Evolutionary conservation across 768 basidiomycete species (phyloP), one percentile per base, ranked within the genome.

Genomic region (Naganishia vishniacii): DNA sequence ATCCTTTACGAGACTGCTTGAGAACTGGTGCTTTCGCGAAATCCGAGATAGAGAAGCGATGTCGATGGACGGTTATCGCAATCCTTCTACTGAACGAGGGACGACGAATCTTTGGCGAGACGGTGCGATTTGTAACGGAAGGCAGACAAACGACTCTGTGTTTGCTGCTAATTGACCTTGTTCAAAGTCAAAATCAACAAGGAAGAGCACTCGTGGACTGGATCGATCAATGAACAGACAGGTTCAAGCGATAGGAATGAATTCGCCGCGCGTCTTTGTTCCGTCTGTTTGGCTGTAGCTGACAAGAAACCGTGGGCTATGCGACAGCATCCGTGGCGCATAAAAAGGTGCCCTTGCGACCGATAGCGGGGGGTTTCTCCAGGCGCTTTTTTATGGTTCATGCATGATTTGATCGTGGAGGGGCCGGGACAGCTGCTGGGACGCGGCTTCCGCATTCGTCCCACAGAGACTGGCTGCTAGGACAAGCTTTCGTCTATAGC

Each of bases 361-460:
- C 42, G 42, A 12, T 40, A 12, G 11, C 42, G 42, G 42, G 42
- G 42, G 42, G 42, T 44, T 44, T 44, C 13, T 20, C 6, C 5
- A 44, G 34, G 42, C 42, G 42, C 42, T 44, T 44, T 44, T 44
- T 44, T 44, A 12, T 56, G 53, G 31, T 37, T 37, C 34, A 37
- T 37, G n/a, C n/a, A n/a, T n/a, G n/a, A n/a, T n/a, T n/a, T n/a
- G n/a, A n/a, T n/a, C n/a, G n/a, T n/a, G n/a, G n/a, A n/a, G n/a
- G n/a, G n/a, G n/a, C n/a, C n/a, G n/a, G n/a, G n/a, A n/a, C n/a
- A n/a, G n/a, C n/a, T n/a, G n/a, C n/a, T n/a, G n/a, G n/a, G n/a
- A n/a, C n/a, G n/a, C n/a, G n/a, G n/a, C n/a, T n/a, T n/a, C n/a
- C n/a, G n/a, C n/a, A n/a, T n/a, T n/a, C n/a, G n/a, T n/a, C n/a